Evolutionary conservation across 2,329 filamentous ascomycete genomes (phyloP), one percentile per base, ranked within the genome.

Genomic region (Penicillium occitanis): DNA sequence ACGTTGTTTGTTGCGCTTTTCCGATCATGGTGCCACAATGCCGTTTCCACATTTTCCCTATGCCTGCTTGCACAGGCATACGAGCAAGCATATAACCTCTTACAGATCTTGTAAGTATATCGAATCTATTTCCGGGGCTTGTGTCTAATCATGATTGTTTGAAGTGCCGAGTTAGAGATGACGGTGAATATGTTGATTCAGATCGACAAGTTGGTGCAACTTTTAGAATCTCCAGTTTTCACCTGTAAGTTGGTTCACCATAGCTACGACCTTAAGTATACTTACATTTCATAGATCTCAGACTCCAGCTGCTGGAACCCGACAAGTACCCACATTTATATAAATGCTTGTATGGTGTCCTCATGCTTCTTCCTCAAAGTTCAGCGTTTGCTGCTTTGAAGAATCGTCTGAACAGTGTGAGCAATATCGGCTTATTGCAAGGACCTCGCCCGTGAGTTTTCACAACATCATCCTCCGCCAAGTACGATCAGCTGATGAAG

Each of bases 171-270:
- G 73, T 84, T 99, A 59, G 95, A 99, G 77, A 98, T 99, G 92
- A 98, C 94, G 0, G 95, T 99, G 71, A 97, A 97, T 72, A 96
- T 97, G 79, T 86, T 99, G 64, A 99, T 99, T 51, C 96, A 99
- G 77, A 97, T 99, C 71, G 95, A 99, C 79, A 99, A 99, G 78
- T 85, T 99, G 17, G 95, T 99, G 13, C 95, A 99, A 77, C 85
- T 99, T 17, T 88, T 99, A 46, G 95, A 99, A 77, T 98, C 93
- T 0, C 95, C 95, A 0, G 95, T 99, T 1, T 99, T 99, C 74
- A 99, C 95, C 57, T 99, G 92, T 96, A 79, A 80, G 88, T 77
- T 51, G 88, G 77, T 48, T 46, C 10, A 4, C 7, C 44, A 22
- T 11, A 19, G 28, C n/a, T 53, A 17, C 44, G 8, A 33, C 35